Conservation (phyloP, 1,139 yeast genomes). For the Barnettozyma hawaiiensis region DNA sequence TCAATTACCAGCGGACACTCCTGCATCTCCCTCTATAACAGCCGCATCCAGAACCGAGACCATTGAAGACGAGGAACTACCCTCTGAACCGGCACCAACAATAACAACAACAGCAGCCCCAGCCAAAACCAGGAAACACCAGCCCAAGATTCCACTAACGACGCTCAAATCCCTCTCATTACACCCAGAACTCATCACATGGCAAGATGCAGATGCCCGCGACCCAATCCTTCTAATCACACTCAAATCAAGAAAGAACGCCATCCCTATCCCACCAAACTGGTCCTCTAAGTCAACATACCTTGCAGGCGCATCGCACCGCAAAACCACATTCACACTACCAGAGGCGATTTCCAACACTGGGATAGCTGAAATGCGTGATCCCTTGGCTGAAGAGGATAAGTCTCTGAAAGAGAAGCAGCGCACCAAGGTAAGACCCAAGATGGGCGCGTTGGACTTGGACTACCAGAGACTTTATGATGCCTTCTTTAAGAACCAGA, state of each 20-base stretch:
- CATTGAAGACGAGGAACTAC: slow-evolving; percentile 18
- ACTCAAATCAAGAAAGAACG: slow-evolving; percentile 62
- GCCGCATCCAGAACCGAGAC: slow-evolving; percentile 12
- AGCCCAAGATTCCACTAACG: slow-evolving; percentile 60
- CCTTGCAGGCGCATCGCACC: slow-evolving; percentile 56
- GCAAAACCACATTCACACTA: slow-evolving; percentile 65
- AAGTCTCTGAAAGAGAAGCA: slow-evolving; percentile 65
- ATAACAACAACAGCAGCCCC: slow-evolving; percentile 10
- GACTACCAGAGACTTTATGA: slow-evolving; percentile 80
- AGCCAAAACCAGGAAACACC: slow-evolving; percentile 37
- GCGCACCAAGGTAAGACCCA: slow-evolving; percentile 85
- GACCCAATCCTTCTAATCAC: slow-evolving; percentile 67
- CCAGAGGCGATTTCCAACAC: slow-evolving; percentile 79
- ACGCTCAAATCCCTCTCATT: slow-evolving; percentile 54
- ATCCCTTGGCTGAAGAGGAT: slow-evolving; percentile 40
- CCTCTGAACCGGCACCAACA: slow-evolving; percentile 14
- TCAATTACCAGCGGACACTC: slow-evolving; percentile 18
- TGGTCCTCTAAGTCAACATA: slow-evolving; percentile 83
- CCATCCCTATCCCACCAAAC: slow-evolving; percentile 74
- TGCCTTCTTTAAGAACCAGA: slow-evolving; percentile 80
- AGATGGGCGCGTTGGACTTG: slow-evolving; percentile 79
- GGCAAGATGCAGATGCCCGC: slow-evolving; percentile 81
- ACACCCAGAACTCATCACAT: slow-evolving; percentile 73
- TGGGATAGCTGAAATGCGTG: slow-evolving; percentile 86
- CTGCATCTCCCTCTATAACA: background rate